Evolutionary conservation across 2,329 filamentous ascomycete genomes (phyloP), one percentile per base, ranked within the genome.

Genomic region (Botrytis fragariae): DNA sequence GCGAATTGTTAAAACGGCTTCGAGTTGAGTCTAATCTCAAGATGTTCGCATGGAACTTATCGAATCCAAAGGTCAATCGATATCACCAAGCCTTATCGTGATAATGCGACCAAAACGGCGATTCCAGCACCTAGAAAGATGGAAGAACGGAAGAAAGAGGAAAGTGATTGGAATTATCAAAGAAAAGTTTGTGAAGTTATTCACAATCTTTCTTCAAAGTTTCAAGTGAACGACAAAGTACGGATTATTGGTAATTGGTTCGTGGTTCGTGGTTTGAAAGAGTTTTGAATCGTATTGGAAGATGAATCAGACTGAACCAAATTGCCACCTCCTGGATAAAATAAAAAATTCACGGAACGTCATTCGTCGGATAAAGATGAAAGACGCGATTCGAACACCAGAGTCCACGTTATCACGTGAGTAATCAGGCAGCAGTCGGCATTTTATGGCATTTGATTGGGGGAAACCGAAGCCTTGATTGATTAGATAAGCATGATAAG

Each of bases 141-240:
- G 9, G 35, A 37, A 18, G 62, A 48, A 25, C 0, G 61, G 4
- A 32, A 39, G 29, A 67, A 37, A n/a, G n/a, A 51, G 44, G 48
- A 25, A 20, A 22, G 35, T 22, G 37, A 39, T n/a, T 37, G 35
- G 12, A n/a, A 20, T 9, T 48, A 14, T 25, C 37, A 32, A 8
- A 51, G 42, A 7, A 32, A 69, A 18, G 32, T 18, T 10, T 32
- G 25, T 37, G 69, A 71, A 61, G 69, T 63, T 71, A 71, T 71
- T 63, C 69, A 45, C 22, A 45, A 29, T 35, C 39, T 48, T 35
- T 29, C n/a, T 8, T 20, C 9, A 2, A 65, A 25, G 32, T 51
- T 25, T 61, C 22, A 44, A 25, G 10, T 10, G 14, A 22, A 37
- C 25, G 20, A 68, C 32, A n/a, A 68, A 57, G 48, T 51, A 51